A percentile compares a stretch with the other conserved stretches of the same genome.
Evolutionary conservation across 2,329 filamentous ascomycete species (phyloP).

Genomic region (Alternaria atra): DNA sequence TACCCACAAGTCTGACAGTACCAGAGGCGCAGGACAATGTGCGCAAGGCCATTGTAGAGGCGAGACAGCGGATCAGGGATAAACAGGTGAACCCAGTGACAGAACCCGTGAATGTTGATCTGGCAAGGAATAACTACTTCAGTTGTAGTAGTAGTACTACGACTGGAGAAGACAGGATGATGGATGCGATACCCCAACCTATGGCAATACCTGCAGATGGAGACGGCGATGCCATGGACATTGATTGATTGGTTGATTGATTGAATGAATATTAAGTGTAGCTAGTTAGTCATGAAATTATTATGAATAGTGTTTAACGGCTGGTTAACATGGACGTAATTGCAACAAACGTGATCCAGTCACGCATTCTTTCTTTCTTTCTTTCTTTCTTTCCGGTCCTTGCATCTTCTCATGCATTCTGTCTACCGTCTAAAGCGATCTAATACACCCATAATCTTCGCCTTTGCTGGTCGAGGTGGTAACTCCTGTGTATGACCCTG

Average conservation of each 20-base stretch:
- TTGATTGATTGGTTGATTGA: constrained; percentile 57
- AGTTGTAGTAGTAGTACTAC: neutral
- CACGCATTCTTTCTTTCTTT: constrained; percentile 1
- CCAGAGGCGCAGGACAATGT: constrained; percentile 77
- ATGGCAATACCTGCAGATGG: constrained; percentile 9
- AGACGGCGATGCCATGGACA: constrained; percentile 73
- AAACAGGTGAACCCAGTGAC: constrained; percentile 56
- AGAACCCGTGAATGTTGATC: constrained; percentile 41
- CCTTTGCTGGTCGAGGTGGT: constrained; percentile 44
- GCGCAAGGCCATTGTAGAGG: constrained; percentile 83
- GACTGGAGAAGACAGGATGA: neutral
- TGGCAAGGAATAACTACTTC: neutral
- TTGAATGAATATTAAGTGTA: neutral
- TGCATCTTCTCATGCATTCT: neutral
- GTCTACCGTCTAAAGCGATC: constrained; percentile 39
- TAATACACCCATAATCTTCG: constrained; percentile 40
- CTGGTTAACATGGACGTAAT: neutral
- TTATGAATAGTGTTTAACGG: neutral
- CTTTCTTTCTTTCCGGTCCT: neutral
- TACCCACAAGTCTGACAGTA: constrained; percentile 79
- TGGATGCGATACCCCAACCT: constrained; percentile 17
- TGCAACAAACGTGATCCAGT: constrained; percentile 1
- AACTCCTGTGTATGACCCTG: constrained; percentile 25
- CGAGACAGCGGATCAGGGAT: constrained; percentile 73
- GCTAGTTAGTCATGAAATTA: constrained; percentile 10